Percentiles rank a stretch among this genome's conserved stretches.
These are phyloP conservation scores for Cardamine occulta DNA, from an alignment of 345 rosid genomes.

Conservation along the genomic window DNA sequence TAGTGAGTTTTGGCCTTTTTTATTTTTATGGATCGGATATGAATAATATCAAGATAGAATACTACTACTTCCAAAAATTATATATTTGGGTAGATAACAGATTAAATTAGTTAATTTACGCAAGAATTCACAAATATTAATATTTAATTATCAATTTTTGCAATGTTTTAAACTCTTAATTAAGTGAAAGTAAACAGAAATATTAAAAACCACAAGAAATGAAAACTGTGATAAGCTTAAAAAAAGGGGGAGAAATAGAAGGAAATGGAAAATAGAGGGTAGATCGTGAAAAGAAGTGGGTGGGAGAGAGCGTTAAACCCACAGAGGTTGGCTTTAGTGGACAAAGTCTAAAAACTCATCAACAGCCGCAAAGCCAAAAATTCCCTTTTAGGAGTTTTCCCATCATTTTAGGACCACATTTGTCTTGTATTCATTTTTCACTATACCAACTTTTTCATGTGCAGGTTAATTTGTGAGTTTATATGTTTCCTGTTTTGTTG, in stretches of 20 bases:
- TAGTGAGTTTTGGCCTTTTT: not conserved
- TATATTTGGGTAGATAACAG: not conserved
- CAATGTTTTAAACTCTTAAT: too few species aligned
- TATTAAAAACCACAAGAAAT: not conserved
- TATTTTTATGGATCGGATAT: not conserved
- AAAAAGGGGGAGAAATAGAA: not conserved
- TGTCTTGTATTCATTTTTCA: not conserved
- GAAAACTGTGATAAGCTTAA: not conserved
- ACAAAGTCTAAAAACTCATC: slow-evolving; percentile 23
- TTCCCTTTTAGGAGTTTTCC: slow-evolving; percentile 2
- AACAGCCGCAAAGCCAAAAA: slow-evolving; percentile 34
- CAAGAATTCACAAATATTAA: not conserved
- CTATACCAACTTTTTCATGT: not conserved
- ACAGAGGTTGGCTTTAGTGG: slow-evolving; percentile 23
- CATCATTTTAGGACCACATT: slow-evolving; percentile 19
- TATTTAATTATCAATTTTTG: not conserved
- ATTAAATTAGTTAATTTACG: not conserved
- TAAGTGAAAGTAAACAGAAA: not conserved
- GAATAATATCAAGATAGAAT: not conserved
- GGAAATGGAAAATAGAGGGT: not conserved
- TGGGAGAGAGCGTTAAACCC: slow-evolving; percentile 33
- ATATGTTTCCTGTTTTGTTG: not conserved
- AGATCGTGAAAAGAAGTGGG: slow-evolving; percentile 8
- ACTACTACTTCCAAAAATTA: not conserved
- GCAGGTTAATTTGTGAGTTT: not conserved